A percentile compares a stretch with the other conserved stretches of the same genome.
Evolutionary conservation across 495 filamentous ascomycete genomes (phyloP).

Genomic region (Daldinia loculata): DNA sequence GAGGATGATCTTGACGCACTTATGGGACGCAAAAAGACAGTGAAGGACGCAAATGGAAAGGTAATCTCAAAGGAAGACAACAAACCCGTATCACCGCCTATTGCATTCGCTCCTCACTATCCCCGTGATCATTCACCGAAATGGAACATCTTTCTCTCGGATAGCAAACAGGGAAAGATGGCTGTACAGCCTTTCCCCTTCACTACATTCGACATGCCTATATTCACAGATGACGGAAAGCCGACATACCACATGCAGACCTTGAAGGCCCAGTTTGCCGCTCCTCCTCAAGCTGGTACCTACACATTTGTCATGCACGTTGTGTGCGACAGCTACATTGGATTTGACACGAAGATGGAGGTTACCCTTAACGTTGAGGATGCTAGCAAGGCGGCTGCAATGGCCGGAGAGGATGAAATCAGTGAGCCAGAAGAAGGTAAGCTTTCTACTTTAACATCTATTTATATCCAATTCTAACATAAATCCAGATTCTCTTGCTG

Average conservation of each 20-base stretch:
- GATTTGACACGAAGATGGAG: conserved; percentile 88
- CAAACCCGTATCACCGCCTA: conserved; percentile 76
- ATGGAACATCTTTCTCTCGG: conserved; percentile 94
- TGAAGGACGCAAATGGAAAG: conserved; percentile 66
- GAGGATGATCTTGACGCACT: conserved; percentile 92
- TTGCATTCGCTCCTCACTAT: conserved; percentile 89
- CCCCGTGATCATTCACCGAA: conserved; percentile 85
- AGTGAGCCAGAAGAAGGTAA: conserved; percentile 97
- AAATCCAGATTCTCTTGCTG: conserved; percentile 83
- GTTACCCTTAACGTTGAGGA: conserved; percentile 92
- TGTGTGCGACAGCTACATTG: conserved; percentile 92
- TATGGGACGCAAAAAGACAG: conserved; percentile 76
- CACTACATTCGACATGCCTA: conserved; percentile 84
- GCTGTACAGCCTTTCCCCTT: conserved; percentile 95
- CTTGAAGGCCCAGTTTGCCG: conserved; percentile 96
- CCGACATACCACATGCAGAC: conserved; percentile 94
- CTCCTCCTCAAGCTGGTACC: conserved; percentile 88
- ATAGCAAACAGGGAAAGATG: conserved; percentile 92
- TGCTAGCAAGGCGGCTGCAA: conserved; percentile 78
- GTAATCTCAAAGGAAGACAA: conserved; percentile 52
- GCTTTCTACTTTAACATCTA: conserved; percentile 41
- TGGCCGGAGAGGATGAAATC: conserved; percentile 89
- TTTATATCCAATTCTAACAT: conserved; percentile 44
- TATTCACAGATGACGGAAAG: conserved; percentile 74
- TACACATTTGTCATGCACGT: conserved; percentile 93